Percentiles rank a stretch among this genome's conserved stretches.
Evolutionary conservation across 1,284 basidiomycete genomes (phyloP).

Genomic region (Schizophyllum amplum): DNA sequence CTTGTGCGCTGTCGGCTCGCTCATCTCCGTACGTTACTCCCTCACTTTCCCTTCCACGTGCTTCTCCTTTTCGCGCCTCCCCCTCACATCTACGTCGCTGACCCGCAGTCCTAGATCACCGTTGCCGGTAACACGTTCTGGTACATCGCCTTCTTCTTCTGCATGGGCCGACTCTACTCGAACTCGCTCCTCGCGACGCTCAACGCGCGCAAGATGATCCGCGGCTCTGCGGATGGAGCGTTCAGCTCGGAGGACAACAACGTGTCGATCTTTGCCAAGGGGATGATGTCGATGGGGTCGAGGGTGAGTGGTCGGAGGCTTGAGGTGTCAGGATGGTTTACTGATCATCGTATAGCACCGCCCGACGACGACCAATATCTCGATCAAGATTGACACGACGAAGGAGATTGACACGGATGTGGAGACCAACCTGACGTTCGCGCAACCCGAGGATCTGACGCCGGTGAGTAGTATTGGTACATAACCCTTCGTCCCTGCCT

Average conservation of each 20-base stretch:
- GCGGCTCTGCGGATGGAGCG: conserved; percentile 28
- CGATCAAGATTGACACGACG: conserved; percentile 46
- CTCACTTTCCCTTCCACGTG: background rate
- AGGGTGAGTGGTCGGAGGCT: conserved; percentile 7
- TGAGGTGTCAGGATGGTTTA: background rate
- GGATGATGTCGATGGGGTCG: conserved; percentile 9
- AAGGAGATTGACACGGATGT: conserved; percentile 23
- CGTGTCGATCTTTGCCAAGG: background rate
- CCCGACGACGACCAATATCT: conserved; percentile 28
- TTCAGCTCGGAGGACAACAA: conserved; percentile 15
- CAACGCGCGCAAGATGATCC: conserved; percentile 42
- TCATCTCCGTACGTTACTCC: conserved; percentile 33
- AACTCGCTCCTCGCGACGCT: conserved; percentile 49
- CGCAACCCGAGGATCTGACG: background rate
- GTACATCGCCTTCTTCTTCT: conserved; percentile 49
- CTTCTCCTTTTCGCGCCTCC: no score
- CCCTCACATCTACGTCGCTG: background rate
- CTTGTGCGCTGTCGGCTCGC: conserved; percentile 42
- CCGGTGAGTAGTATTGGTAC: no score
- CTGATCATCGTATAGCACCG: conserved; percentile 16
- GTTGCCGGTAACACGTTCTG: conserved; percentile 36
- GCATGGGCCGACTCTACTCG: conserved; percentile 43
- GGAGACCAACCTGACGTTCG: background rate
- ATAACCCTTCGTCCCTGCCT: no score
- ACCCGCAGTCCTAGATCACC: conserved; percentile 23